phyloP scores from a whole-genome alignment of 2,329 filamentous ascomycete genomes.

The Colletotrichum destructivum region DNA sequence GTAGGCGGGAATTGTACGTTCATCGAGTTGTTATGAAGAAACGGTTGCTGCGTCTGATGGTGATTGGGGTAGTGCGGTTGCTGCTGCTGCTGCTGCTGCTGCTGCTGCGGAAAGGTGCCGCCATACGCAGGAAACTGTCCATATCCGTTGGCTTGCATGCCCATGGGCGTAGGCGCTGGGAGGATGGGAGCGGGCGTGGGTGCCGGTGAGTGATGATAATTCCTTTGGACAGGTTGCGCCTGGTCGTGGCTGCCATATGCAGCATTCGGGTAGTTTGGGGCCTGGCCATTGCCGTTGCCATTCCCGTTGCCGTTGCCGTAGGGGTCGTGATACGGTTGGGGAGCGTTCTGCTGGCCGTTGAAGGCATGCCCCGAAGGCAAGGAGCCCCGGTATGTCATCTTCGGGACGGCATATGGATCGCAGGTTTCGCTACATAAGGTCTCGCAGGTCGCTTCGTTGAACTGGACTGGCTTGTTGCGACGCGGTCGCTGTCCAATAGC shows the following conservation, averaged over 20 bases:
- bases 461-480: conserved; percentile 35
- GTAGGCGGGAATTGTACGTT: conserved; percentile 34
- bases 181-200: conserved; percentile 46
- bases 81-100: conserved; percentile 45
- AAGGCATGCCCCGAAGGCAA: conserved; percentile 59
- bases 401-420: conserved; percentile 46
- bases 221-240: conserved; percentile 48
- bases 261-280: conserved; percentile 42
- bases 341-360: conserved; percentile 53
- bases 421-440: conserved; percentile 32
- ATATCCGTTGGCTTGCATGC: conserved; percentile 40
- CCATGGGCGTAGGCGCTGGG: conserved; percentile 46
- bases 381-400: conserved; percentile 55
- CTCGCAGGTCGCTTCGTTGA: conserved; percentile 33
- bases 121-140: conserved; percentile 43
- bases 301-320: conserved; percentile 42
- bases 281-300: conserved; percentile 34
- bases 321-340: conserved; percentile 34
- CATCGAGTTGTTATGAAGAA: conserved; percentile 29
- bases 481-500: conserved; percentile 41
- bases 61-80: conserved; percentile 21
- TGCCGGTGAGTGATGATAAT: conserved; percentile 48
- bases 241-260: conserved; percentile 44
- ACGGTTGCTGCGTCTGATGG: conserved; percentile 32
- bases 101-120: conserved; percentile 47